Conservation (phyloP, 2,329 filamentous ascomycete genomes). For the Monilinia fructigena region DNA sequence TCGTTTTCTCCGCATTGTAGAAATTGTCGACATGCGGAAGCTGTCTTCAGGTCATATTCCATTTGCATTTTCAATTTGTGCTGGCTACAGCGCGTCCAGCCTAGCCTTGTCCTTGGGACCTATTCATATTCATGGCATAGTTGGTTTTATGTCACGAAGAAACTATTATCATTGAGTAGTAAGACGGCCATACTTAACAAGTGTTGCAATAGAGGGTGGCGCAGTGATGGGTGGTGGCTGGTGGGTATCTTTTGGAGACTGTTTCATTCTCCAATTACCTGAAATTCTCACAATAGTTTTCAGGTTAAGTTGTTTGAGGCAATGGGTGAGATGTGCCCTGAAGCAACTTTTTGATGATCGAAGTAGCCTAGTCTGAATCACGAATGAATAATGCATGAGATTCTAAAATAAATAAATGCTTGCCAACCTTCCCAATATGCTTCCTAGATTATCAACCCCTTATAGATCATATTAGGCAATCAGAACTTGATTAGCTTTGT, state of each 20-base stretch:
- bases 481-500: not conserved
- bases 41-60: conserved; percentile 37
- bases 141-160: conserved; percentile 34
- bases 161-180: conserved; percentile 32
- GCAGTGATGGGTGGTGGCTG: conserved; percentile 28
- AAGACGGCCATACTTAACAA: conserved; percentile 29
- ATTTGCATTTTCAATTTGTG: conserved; percentile 39
- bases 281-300: conserved; percentile 25
- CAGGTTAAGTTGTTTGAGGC: conserved; percentile 20
- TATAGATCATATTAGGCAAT: not conserved
- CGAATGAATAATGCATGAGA: conserved; percentile 40
- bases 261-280: conserved; percentile 28
- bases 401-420: conserved; percentile 25
- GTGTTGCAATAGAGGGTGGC: conserved; percentile 24
- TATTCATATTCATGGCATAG: conserved; percentile 32
- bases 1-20: conserved; percentile 76
- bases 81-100: conserved; percentile 33
- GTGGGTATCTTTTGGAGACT: conserved; percentile 29
- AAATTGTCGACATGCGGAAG: conserved; percentile 34
- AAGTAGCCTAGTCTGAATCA: conserved; percentile 36
- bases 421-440: not conserved
- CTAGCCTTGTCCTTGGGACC: conserved; percentile 31
- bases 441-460: not conserved
- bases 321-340: conserved; percentile 24
- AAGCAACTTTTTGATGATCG: conserved; percentile 34